These are phyloP conservation scores for Cladosporium sphaerospermum DNA, from an alignment of 2,329 filamentous ascomycete species.

Conservation along the genomic window DNA sequence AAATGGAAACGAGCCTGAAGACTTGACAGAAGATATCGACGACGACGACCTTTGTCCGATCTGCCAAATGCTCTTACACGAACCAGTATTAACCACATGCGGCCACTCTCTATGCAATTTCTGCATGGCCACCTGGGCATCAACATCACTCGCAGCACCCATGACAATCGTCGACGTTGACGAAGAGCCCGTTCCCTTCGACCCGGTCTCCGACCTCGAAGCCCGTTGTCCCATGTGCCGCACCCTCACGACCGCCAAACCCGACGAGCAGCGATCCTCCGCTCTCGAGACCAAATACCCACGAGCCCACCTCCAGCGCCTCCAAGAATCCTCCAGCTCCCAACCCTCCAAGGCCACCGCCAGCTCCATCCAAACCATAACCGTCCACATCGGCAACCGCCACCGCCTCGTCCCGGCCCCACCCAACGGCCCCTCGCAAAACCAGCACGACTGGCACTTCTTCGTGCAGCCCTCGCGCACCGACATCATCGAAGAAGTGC, in stretches of 20 bases:
- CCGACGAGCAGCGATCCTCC: slow-evolving; percentile 24
- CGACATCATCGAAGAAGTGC: slow-evolving; percentile 41
- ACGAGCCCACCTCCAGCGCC: slow-evolving; percentile 29
- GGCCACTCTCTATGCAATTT: slow-evolving; percentile 39
- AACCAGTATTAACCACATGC: slow-evolving; percentile 39
- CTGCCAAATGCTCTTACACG: slow-evolving; percentile 39
- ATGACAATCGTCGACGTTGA: slow-evolving; percentile 37
- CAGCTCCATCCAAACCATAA: slow-evolving; percentile 34
- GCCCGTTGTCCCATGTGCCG: slow-evolving; percentile 44
- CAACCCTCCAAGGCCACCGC: slow-evolving; percentile 12
- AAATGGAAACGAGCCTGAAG: no score
- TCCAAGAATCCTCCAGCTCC: slow-evolving; percentile 29
- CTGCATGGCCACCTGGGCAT: slow-evolving; percentile 44
- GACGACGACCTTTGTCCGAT: slow-evolving; percentile 43
- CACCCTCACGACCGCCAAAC: slow-evolving; percentile 32
- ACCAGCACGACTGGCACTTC: slow-evolving; percentile 42
- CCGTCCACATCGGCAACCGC: slow-evolving; percentile 41
- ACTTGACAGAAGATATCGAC: slow-evolving; percentile 20
- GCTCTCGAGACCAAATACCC: slow-evolving; percentile 33
- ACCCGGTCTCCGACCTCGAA: slow-evolving; percentile 28
- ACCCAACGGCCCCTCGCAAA: slow-evolving; percentile 21
- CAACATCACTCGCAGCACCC: slow-evolving; percentile 33
- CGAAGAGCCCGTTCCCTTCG: slow-evolving; percentile 27
- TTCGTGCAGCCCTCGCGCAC: slow-evolving; percentile 39
- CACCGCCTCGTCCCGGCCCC: slow-evolving; percentile 27